These are phyloP conservation scores for Trichoderma sp. DNA, from an alignment of 2,329 filamentous ascomycete species.

Conservation along the genomic window DNA sequence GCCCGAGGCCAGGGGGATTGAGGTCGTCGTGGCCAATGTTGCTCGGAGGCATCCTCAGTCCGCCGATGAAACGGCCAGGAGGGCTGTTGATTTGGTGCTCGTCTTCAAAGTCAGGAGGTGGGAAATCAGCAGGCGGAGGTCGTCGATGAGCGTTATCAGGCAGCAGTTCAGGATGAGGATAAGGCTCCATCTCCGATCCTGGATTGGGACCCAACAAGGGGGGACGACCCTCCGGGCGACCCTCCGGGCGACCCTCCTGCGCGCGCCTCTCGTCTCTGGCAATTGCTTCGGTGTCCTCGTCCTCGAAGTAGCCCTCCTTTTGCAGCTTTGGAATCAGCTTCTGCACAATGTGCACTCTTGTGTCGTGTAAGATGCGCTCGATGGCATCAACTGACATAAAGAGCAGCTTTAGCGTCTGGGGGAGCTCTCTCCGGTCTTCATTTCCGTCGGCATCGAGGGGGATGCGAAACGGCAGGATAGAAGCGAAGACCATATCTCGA, in stretches of 20 bases:
- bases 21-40: slow-evolving; percentile 85
- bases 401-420: slow-evolving; percentile 57
- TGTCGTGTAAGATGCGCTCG: slow-evolving; percentile 53
- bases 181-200: slow-evolving; percentile 32
- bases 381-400: slow-evolving; percentile 77
- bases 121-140: slow-evolving; percentile 66
- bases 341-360: slow-evolving; percentile 82
- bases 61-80: slow-evolving; percentile 44
- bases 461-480: slow-evolving; percentile 61
- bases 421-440: slow-evolving; percentile 57
- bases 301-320: slow-evolving; percentile 78
- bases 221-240: no score
- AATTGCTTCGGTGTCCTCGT: slow-evolving; percentile 39
- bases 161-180: slow-evolving; percentile 66
- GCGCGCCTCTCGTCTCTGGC: slow-evolving; percentile 36
- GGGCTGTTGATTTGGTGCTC: slow-evolving; percentile 81
- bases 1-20: slow-evolving; percentile 83
- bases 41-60: slow-evolving; percentile 55
- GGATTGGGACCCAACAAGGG: neutral
- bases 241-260: slow-evolving; percentile 50
- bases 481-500: slow-evolving; percentile 73
- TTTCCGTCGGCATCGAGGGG: slow-evolving; percentile 47
- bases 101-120: slow-evolving; percentile 90
- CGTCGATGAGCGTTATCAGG: slow-evolving; percentile 57
- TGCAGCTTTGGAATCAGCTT: slow-evolving; percentile 77